Evolutionary conservation across 2,329 filamentous ascomycete species (phyloP), one percentile per base, ranked within the genome.

Genomic region (Huntiella moniliformis): DNA sequence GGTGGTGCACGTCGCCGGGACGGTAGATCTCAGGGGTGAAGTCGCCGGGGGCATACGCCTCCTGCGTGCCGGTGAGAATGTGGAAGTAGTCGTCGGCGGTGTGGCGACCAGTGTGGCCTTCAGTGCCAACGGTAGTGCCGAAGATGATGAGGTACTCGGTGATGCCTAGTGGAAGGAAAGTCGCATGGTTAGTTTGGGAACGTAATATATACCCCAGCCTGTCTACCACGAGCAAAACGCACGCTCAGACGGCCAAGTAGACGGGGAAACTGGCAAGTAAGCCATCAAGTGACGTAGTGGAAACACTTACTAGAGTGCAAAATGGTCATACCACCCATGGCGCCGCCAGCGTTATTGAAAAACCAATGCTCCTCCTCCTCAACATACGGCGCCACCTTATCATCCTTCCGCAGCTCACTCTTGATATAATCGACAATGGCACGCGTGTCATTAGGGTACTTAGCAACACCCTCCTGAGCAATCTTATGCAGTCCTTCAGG

Each of bases 21-120:
- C 72, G 68, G 64, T 85, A 88, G 51, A 82, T 63, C 62, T 84
- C 79, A 32, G 77, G 66, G 58, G 72, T 68, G 61, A 75, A 83
- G 52, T 67, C 58, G 53, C 79, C 79, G 2, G 78, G 74, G 4
- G 73, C 69, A 67, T 85, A 87, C 52, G 84, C 81, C 55, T 74
- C 68, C 63, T 93, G 78, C 55, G 77, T 75, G 55, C 86, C 86
- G 32, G 68, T 67, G 31, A 94, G 70, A 67, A 94, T 93, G 68
- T 87, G 75, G 70, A 94, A 94, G 70, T 91, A 94, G 68, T 94
- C 86, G 63, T 93, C 82, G 12, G 85, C 85, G 10, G 84, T 88
- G 70, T 93, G 86, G 43, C 85, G 81, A 52, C 86, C 86, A 1
- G 76, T 75, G 68, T 93, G 85, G 51, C 86, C 86, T 63, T 92